Conservation (phyloP, 202 grass and related monocot genomes). For the Musa balbisiana region DNA sequence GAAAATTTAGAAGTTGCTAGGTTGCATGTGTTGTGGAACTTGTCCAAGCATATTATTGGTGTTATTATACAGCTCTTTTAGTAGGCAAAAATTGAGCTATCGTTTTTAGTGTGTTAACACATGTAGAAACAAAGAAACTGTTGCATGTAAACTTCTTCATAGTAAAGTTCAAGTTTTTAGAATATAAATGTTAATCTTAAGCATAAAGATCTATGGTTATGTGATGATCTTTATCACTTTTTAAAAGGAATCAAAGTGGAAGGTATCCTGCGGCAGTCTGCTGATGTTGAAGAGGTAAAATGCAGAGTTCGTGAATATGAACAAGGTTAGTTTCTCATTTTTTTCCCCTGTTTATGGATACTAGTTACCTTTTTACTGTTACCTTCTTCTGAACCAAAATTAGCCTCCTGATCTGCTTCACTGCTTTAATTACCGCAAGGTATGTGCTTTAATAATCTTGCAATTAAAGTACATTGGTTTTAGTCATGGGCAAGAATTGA, state of each 20-base stretch:
- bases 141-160: neutral
- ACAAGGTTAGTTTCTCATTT: slow-evolving; percentile 39
- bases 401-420: neutral
- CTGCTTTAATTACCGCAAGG: neutral
- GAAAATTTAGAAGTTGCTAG: neutral
- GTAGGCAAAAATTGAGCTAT: no score
- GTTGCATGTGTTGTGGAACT: neutral
- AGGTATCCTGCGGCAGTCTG: slow-evolving; percentile 86
- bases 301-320: slow-evolving; percentile 78
- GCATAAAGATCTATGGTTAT: neutral
- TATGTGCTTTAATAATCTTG: neutral
- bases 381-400: neutral
- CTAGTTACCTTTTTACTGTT: no score
- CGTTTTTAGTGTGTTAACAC: neutral
- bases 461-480: neutral
- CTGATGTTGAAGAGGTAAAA: slow-evolving; percentile 97
- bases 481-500: neutral
- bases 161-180: neutral
- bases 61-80: no score
- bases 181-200: slow-evolving; percentile 5
- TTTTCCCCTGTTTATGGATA: no score
- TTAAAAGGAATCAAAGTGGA: slow-evolving; percentile 78
- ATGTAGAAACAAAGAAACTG: neutral
- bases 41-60: no score
- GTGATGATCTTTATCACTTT: neutral